A percentile compares a stretch with the other conserved stretches of the same genome.
Evolutionary conservation across 345 rosid genomes (phyloP).

Genomic region (Alliaria petiolata): DNA sequence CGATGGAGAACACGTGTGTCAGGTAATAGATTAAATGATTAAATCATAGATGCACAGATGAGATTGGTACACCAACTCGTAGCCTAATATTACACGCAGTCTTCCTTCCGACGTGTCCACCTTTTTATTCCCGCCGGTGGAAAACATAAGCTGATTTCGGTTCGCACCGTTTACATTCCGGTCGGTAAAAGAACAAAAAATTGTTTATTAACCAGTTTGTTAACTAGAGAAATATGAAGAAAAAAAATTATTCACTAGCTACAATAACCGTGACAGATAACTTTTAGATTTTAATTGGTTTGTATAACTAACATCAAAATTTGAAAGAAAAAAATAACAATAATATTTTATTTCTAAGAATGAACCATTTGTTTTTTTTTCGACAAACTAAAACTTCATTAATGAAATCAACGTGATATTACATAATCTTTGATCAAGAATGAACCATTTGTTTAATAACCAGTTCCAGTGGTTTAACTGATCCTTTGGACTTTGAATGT

Average conservation of each 20-base stretch:
- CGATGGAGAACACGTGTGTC: slow-evolving; percentile 6
- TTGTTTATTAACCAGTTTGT: too few relatives aligned
- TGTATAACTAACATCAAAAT: not conserved
- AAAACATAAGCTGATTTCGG: not conserved
- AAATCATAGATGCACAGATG: slow-evolving; percentile 11
- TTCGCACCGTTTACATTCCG: not conserved
- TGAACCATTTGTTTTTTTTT: not conserved
- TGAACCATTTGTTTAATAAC: not conserved
- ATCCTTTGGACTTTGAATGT: too few relatives aligned
- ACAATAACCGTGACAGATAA: too few relatives aligned
- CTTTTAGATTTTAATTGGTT: not conserved
- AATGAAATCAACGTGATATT: too few relatives aligned
- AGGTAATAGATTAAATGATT: too few relatives aligned
- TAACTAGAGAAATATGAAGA: too few relatives aligned
- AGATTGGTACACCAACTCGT: slow-evolving; percentile 27
- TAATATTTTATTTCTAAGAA: too few relatives aligned
- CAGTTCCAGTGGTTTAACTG: too few relatives aligned
- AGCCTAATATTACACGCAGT: slow-evolving; percentile 13
- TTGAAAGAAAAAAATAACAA: too few relatives aligned
- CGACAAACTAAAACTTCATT: too few relatives aligned
- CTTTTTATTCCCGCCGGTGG: not conserved
- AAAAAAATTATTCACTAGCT: too few relatives aligned
- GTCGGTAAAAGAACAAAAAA: not conserved
- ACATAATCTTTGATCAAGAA: too few relatives aligned
- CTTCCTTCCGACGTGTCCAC: not conserved